These are phyloP conservation scores for Metschnikowia hibisci DNA, from an alignment of 805 yeast genomes.

Conservation along the genomic window DNA sequence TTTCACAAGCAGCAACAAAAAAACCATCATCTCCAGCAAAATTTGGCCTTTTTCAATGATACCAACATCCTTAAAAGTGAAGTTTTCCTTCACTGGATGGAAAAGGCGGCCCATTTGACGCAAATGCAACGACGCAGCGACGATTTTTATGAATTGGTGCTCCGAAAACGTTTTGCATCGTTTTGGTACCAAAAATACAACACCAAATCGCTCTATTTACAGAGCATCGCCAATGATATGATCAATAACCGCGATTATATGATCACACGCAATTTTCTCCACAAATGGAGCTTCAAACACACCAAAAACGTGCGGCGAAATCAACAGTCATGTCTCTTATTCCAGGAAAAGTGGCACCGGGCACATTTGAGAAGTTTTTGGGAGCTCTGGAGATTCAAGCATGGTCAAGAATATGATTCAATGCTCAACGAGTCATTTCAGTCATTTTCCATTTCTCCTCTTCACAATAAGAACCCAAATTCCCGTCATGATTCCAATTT, in stretches of 20 bases:
- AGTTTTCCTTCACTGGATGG: constrained; percentile 13
- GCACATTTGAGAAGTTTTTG: constrained; percentile 27
- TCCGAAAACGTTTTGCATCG: constrained; percentile 25
- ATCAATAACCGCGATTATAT: constrained; percentile 27
- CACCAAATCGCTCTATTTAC: constrained; percentile 21
- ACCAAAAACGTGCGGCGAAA: constrained; percentile 31
- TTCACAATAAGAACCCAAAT: neutral
- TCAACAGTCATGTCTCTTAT: constrained; percentile 33
- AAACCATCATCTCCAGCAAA: constrained; percentile 5
- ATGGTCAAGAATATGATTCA: constrained; percentile 10
- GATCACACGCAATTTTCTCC: constrained; percentile 23
- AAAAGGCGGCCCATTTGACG: neutral
- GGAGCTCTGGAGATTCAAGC: constrained; percentile 36
- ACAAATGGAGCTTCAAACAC: constrained; percentile 36
- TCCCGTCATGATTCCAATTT: neutral
- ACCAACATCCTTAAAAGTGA: constrained; percentile 8
- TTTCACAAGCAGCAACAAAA: neutral
- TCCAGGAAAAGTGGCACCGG: constrained; percentile 30
- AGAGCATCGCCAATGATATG: constrained; percentile 29
- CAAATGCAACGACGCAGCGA: constrained; percentile 1
- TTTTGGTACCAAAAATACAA: constrained; percentile 34
- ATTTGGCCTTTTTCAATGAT: constrained; percentile 7
- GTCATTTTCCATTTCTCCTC: constrained; percentile 1
- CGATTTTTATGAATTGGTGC: constrained; percentile 7
- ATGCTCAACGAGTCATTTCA: neutral